These are phyloP conservation scores for Aspergillus melleus DNA, from an alignment of 2,329 filamentous ascomycete species.

Conservation along the genomic window DNA sequence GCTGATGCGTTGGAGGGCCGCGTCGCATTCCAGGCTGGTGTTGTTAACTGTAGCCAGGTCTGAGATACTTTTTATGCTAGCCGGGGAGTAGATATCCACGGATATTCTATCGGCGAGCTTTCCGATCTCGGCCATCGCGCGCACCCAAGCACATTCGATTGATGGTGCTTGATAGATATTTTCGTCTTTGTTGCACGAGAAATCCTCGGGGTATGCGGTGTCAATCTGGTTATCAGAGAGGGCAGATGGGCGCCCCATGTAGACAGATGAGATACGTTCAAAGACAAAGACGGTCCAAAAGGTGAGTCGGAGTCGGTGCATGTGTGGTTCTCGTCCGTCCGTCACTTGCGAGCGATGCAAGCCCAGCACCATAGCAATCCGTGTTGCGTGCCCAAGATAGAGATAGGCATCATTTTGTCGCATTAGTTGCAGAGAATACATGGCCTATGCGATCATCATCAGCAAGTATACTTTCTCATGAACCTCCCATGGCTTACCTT, in stretches of 20 bases:
- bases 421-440: constrained; percentile 19
- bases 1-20: constrained; percentile 8
- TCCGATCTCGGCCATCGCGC: constrained; percentile 13
- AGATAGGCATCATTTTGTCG: constrained; percentile 19
- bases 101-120: constrained; percentile 14
- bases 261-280: constrained; percentile 14
- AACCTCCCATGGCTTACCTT: constrained; percentile 3
- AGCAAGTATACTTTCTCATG: background rate
- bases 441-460: constrained; percentile 4
- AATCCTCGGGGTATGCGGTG: constrained; percentile 14
- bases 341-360: constrained; percentile 17
- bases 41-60: constrained; percentile 8
- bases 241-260: constrained; percentile 14
- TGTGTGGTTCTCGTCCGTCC: constrained; percentile 7
- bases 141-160: constrained; percentile 8
- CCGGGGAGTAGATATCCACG: constrained; percentile 12
- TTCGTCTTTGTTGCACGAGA: background rate
- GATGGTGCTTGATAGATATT: constrained; percentile 4
- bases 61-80: constrained; percentile 7
- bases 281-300: constrained; percentile 15
- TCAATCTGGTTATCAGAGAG: constrained; percentile 16
- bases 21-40: constrained; percentile 10
- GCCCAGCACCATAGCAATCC: constrained; percentile 13
- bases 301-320: constrained; percentile 13
- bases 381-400: constrained; percentile 15